Percentiles rank a stretch among this genome's conserved stretches.
Conservation (phyloP, 106 monocot species). For the Phalaenopsis aphrodite region DNA sequence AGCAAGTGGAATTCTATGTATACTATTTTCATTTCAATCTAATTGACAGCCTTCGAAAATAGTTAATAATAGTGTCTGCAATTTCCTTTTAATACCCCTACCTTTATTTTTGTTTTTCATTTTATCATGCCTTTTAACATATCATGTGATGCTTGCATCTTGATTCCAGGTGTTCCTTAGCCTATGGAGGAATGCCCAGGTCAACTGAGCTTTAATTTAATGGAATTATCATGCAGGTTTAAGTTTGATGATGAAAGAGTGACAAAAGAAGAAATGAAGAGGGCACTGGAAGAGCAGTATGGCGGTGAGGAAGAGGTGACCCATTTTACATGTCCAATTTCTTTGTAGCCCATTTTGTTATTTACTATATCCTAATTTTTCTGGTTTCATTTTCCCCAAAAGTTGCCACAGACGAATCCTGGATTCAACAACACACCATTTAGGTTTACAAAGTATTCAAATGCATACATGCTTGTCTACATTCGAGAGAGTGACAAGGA, state of each 20-base stretch:
- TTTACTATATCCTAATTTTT: constrained; percentile 10
- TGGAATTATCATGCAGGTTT: constrained; percentile 42
- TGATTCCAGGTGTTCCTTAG: not conserved
- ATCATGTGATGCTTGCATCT: not conserved
- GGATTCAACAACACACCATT: constrained; percentile 93
- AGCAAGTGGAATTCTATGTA: no score
- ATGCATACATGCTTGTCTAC: constrained; percentile 99
- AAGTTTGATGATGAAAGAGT: constrained; percentile 99
- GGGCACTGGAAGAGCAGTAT: constrained; percentile 93
- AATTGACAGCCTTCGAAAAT: not conserved
- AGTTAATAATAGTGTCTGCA: not conserved
- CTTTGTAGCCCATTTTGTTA: not conserved
- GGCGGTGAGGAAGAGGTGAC: constrained; percentile 97
- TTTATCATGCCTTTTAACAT: not conserved
- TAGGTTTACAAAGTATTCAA: constrained; percentile 98
- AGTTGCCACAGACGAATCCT: constrained; percentile 92
- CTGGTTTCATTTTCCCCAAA: constrained; percentile 11
- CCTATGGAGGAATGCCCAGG: not conserved
- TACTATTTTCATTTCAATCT: not conserved
- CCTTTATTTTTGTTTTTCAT: not conserved
- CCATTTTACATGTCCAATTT: constrained; percentile 1
- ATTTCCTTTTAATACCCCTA: not conserved
- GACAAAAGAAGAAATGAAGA: constrained; percentile 95
- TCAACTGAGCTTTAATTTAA: not conserved
- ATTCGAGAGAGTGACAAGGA: constrained; percentile 98